phyloP scores from a whole-genome alignment of 441 rosid species.

The Populus hybrid region DNA sequence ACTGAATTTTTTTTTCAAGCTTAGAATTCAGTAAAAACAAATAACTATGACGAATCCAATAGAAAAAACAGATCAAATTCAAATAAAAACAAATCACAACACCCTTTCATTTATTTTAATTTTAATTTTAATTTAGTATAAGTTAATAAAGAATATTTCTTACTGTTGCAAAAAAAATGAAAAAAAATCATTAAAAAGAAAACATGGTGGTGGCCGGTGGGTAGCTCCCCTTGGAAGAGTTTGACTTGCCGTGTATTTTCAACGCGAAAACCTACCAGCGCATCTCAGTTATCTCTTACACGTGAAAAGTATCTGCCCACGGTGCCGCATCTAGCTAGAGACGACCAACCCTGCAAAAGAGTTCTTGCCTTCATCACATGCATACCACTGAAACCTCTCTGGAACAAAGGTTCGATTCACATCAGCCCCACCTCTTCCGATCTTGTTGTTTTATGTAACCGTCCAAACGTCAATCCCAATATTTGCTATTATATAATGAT shows the following conservation, averaged over 20 bases:
- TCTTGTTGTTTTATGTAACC: not conserved
- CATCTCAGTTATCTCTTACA: too few relatives aligned
- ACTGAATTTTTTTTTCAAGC: not conserved
- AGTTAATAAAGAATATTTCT: too few relatives aligned
- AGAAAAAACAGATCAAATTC: too few relatives aligned
- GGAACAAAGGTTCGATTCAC: not conserved
- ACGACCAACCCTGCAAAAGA: not conserved
- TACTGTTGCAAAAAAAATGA: too few relatives aligned
- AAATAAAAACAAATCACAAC: too few relatives aligned
- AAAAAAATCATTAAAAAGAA: too few relatives aligned
- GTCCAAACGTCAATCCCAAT: not conserved
- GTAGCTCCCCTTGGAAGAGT: not conserved
- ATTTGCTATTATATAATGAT: not conserved
- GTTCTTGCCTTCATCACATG: not conserved
- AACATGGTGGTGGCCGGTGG: not conserved
- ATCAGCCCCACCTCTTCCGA: not conserved
- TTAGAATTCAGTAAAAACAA: not conserved
- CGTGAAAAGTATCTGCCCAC: not conserved
- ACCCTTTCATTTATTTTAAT: too few relatives aligned
- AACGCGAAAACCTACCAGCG: not conserved
- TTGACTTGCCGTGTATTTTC: not conserved
- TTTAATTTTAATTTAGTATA: too few relatives aligned
- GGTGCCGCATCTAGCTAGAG: not conserved
- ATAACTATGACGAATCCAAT: not conserved
- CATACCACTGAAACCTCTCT: not conserved